A percentile compares a stretch with the other conserved stretches of the same genome.
Conservation (phyloP, 106 monocot genomes). For the Triglochin maritima region DNA sequence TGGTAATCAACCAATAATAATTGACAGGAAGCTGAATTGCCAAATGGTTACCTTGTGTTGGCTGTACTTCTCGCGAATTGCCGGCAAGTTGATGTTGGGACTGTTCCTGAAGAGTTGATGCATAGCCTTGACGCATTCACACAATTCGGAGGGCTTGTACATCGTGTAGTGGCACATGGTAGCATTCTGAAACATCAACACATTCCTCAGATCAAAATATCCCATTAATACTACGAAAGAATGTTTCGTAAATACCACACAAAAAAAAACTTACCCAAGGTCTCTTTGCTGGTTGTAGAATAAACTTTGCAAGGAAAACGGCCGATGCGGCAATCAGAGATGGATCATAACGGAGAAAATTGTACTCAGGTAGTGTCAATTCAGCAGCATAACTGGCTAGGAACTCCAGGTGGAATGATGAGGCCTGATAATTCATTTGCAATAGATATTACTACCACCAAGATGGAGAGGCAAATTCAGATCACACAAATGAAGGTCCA, state of each 20-base stretch:
- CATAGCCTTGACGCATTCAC: constrained; percentile 61
- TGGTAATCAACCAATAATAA: constrained; percentile 44
- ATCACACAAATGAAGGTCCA: neutral
- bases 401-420: constrained; percentile 51
- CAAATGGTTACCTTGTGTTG: constrained; percentile 68
- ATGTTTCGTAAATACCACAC: neutral
- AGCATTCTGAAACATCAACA: constrained; percentile 40
- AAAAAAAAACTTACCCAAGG: constrained; percentile 59
- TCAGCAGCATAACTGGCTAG: constrained; percentile 76
- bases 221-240: neutral
- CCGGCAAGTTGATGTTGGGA: constrained; percentile 53
- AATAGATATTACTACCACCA: too few species aligned
- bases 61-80: constrained; percentile 88
- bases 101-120: constrained; percentile 53
- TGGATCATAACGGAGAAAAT: constrained; percentile 41
- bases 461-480: too few species aligned
- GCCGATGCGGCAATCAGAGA: constrained; percentile 74
- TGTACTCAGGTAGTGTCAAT: constrained; percentile 69
- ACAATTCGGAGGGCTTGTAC: constrained; percentile 61
- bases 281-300: constrained; percentile 42
- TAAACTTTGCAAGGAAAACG: constrained; percentile 66
- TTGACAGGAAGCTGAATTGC: neutral
- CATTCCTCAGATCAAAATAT: neutral
- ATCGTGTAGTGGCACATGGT: constrained; percentile 62
- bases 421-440: constrained; percentile 14